These are phyloP conservation scores for Aspergillus sp. DNA, from an alignment of 2,329 filamentous ascomycete species.

Conservation along the genomic window DNA sequence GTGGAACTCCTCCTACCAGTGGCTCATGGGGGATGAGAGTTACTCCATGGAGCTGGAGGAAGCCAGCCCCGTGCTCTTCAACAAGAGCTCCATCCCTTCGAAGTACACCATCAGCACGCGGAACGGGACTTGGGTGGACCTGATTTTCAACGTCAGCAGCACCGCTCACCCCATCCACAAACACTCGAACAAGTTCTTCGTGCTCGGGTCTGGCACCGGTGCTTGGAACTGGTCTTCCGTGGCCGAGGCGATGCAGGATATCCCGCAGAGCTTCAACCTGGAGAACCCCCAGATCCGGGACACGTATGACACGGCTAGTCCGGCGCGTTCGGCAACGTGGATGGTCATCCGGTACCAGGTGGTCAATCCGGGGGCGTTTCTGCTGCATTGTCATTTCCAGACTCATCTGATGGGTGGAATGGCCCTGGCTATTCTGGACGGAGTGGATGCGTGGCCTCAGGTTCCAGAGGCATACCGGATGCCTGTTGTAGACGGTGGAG, in stretches of 20 bases:
- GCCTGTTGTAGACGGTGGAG: not conserved
- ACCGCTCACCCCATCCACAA: slow-evolving; percentile 63
- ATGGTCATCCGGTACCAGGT: slow-evolving; percentile 47
- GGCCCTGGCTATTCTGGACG: slow-evolving; percentile 49
- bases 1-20: slow-evolving; percentile 21
- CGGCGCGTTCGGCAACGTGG: slow-evolving; percentile 37
- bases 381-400: slow-evolving; percentile 54
- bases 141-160: slow-evolving; percentile 31
- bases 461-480: slow-evolving; percentile 10
- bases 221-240: slow-evolving; percentile 53
- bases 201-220: slow-evolving; percentile 53
- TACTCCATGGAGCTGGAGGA: slow-evolving; percentile 23
- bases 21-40: slow-evolving; percentile 24
- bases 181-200: slow-evolving; percentile 61
- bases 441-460: slow-evolving; percentile 47
- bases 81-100: slow-evolving; percentile 24
- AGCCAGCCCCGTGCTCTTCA: slow-evolving; percentile 23
- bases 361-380: slow-evolving; percentile 47
- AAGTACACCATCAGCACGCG: slow-evolving; percentile 30
- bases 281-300: slow-evolving; percentile 56
- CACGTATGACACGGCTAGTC: slow-evolving; percentile 40
- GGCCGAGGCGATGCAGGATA: slow-evolving; percentile 50
- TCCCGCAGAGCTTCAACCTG: slow-evolving; percentile 57
- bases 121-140: slow-evolving; percentile 54
- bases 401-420: slow-evolving; percentile 51